Evolutionary conservation across 2,329 filamentous ascomycete species (phyloP).

Genomic region (Alternaria sp.): DNA sequence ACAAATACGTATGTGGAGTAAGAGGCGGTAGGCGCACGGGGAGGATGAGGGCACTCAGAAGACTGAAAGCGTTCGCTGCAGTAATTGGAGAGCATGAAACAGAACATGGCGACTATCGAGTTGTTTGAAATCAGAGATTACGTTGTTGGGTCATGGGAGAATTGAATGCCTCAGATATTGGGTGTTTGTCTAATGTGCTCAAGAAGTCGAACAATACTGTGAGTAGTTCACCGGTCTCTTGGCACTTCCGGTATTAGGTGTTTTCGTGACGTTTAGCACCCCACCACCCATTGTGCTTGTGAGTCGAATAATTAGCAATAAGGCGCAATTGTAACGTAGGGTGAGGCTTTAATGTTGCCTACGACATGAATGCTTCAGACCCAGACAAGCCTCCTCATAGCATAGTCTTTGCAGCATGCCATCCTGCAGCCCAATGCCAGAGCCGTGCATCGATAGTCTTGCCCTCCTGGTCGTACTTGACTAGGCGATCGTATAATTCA

Average conservation of each 20-base stretch:
- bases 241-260: background rate
- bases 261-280: background rate
- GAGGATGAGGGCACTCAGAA: background rate
- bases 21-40: background rate
- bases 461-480: constrained; percentile 56
- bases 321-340: background rate
- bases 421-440: constrained; percentile 68
- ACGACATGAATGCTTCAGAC: background rate
- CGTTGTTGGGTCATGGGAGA: background rate
- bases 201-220: background rate
- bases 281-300: background rate
- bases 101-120: background rate
- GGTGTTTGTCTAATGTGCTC: background rate
- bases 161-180: background rate
- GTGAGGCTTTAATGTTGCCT: background rate
- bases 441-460: constrained; percentile 66
- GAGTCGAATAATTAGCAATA: background rate
- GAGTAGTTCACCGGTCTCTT: background rate
- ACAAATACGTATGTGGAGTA: background rate
- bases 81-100: background rate
- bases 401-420: constrained; percentile 58
- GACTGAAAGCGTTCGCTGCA: background rate
- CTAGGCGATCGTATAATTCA: constrained; percentile 64
- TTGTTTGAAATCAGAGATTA: background rate
- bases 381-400: constrained; percentile 2